These are phyloP conservation scores for Colletotrichum godetiae DNA, from an alignment of 2,329 filamentous ascomycete genomes.

Conservation along the genomic window DNA sequence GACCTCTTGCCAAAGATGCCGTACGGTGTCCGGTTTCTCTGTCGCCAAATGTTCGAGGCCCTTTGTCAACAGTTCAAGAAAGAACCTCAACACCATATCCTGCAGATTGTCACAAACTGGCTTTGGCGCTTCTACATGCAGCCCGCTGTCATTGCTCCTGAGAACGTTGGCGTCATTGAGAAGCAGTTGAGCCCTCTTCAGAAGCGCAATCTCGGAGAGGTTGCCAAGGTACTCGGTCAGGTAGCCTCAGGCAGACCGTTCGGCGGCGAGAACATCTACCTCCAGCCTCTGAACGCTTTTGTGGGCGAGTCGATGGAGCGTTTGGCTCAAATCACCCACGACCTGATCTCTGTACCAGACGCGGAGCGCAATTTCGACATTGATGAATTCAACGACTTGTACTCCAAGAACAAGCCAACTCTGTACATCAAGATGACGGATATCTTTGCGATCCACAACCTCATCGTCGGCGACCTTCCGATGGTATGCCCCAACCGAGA, in stretches of 20 bases:
- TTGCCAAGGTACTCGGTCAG: conserved; percentile 91
- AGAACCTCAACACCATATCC: conserved; percentile 80
- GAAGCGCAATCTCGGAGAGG: conserved; percentile 90
- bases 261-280: conserved; percentile 92
- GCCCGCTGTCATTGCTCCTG: conserved; percentile 87
- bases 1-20: conserved; percentile 89
- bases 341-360: conserved; percentile 84
- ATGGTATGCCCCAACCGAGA: conserved; percentile 83
- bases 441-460: conserved; percentile 94
- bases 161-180: conserved; percentile 93
- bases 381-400: conserved; percentile 98
- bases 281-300: conserved; percentile 94
- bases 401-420: conserved; percentile 94
- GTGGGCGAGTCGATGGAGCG: conserved; percentile 86
- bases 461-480: conserved; percentile 83
- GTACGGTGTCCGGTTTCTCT: conserved; percentile 90
- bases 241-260: conserved; percentile 90
- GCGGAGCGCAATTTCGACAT: conserved; percentile 96
- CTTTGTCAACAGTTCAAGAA: conserved; percentile 82
- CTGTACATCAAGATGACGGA: conserved; percentile 99
- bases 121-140: conserved; percentile 95
- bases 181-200: conserved; percentile 89
- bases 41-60: conserved; percentile 85
- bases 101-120: conserved; percentile 91
- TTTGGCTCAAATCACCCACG: conserved; percentile 78